phyloP scores from a whole-genome alignment of 352 stramenopile species.

The Globisporangium yorkense region DNA sequence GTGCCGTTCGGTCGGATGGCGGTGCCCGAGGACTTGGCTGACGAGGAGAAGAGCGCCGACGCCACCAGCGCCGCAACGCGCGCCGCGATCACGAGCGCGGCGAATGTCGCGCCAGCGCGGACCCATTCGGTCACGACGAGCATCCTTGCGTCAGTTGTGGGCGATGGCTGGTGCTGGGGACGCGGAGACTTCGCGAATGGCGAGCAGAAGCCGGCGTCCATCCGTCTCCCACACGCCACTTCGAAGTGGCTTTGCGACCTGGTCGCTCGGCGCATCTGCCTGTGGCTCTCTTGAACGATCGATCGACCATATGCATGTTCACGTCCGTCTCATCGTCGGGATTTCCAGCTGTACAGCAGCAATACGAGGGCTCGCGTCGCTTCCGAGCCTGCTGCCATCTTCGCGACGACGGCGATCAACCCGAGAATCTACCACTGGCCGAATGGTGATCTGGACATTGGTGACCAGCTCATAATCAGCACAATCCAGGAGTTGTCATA shows the following conservation, averaged over 20 bases:
- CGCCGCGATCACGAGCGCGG: background rate
- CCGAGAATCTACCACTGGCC: no score
- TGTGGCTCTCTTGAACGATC: no score
- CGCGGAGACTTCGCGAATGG: background rate
- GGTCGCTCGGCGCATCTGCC: background rate
- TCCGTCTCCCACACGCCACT: background rate
- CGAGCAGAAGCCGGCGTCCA: background rate
- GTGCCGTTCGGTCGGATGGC: constrained; percentile 13
- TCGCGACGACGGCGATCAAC: no score
- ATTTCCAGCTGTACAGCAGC: no score
- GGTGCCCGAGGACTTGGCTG: background rate
- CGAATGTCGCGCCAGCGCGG: background rate
- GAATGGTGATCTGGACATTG: no score
- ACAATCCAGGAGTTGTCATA: no score
- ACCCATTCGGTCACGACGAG: background rate
- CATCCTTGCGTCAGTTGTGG: background rate
- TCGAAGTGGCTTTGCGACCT: background rate
- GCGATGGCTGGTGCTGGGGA: background rate
- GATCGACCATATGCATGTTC: no score
- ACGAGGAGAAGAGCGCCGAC: background rate
- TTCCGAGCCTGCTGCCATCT: no score
- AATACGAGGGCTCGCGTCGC: no score
- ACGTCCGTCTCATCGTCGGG: no score
- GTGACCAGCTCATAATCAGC: no score
- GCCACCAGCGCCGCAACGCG: background rate